Conservation (phyloP, 768 basidiomycete species). For the Mycena filopes region DNA sequence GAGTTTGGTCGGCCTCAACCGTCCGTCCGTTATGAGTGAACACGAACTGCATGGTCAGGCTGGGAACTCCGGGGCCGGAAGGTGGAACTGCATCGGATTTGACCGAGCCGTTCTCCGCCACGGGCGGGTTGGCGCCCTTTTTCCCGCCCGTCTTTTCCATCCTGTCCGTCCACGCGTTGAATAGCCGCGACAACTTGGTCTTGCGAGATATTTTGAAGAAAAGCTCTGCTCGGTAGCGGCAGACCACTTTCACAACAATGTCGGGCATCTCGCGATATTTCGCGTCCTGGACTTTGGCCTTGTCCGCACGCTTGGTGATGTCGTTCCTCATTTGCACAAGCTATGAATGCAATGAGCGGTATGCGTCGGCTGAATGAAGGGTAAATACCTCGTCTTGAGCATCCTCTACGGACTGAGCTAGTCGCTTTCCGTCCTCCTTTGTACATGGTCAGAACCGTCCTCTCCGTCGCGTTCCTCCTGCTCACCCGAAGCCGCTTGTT, state of each 20-base stretch:
- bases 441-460: conserved; percentile 37
- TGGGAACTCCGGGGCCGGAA: conserved; percentile 49
- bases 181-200: conserved; percentile 84
- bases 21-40: conserved; percentile 86
- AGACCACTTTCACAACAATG: conserved; percentile 89
- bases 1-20: conserved; percentile 84
- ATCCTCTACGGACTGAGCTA: conserved; percentile 84
- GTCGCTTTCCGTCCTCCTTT: conserved; percentile 87
- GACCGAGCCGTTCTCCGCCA: conserved; percentile 57
- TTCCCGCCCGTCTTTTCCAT: conserved; percentile 75
- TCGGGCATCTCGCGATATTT: conserved; percentile 91
- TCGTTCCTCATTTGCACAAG: conserved; percentile 85
- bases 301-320: conserved; percentile 83
- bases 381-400: conserved; percentile 82
- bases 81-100: conserved; percentile 62
- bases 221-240: conserved; percentile 89
- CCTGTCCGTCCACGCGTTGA: conserved; percentile 89
- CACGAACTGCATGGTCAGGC: conserved; percentile 77
- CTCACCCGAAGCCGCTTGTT: conserved; percentile 88
- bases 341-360: conserved; percentile 47
- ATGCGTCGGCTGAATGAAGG: not conserved
- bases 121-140: conserved; percentile 45
- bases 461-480: conserved; percentile 12
- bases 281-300: conserved; percentile 79
- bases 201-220: conserved; percentile 95